phyloP scores from a whole-genome alignment of 345 rosid genomes.

The Hirschfeldia incana region DNA sequence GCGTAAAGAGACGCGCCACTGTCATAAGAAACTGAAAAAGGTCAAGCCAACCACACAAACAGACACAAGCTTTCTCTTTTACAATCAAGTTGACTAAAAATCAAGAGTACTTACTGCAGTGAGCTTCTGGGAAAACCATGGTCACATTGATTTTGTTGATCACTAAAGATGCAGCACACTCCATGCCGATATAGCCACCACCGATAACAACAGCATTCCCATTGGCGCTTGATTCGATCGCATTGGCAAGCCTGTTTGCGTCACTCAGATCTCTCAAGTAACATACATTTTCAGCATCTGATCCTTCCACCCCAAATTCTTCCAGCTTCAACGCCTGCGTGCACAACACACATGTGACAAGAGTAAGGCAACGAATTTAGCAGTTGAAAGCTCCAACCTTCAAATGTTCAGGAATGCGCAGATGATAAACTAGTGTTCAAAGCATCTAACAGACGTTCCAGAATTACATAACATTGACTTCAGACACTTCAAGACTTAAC shows the following conservation, averaged over 20 bases:
- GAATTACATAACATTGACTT: background rate
- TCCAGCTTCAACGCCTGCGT: constrained; percentile 86
- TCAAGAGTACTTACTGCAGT: constrained; percentile 68
- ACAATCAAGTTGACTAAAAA: background rate
- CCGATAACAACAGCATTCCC: constrained; percentile 94
- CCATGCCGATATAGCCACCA: constrained; percentile 99
- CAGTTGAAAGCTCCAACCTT: background rate
- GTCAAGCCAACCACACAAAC: constrained; percentile 13
- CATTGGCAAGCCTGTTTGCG: constrained; percentile 78
- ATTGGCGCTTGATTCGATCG: constrained; percentile 58
- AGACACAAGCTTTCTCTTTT: background rate
- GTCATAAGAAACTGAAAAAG: constrained; percentile 27
- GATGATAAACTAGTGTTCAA: background rate
- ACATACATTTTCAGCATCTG: constrained; percentile 89
- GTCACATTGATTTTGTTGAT: constrained; percentile 87
- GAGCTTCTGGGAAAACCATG: constrained; percentile 98
- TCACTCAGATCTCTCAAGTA: constrained; percentile 83
- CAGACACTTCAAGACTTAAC: too few species aligned
- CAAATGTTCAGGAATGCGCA: constrained; percentile 1
- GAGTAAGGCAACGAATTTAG: constrained; percentile 22
- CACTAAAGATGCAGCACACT: constrained; percentile 94
- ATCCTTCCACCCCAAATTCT: constrained; percentile 89
- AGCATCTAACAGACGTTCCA: background rate
- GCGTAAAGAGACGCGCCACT: constrained; percentile 96
- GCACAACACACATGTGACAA: constrained; percentile 13